These are phyloP conservation scores for Blastomyces percursus DNA, from an alignment of 2,329 filamentous ascomycete genomes.

Conservation along the genomic window DNA sequence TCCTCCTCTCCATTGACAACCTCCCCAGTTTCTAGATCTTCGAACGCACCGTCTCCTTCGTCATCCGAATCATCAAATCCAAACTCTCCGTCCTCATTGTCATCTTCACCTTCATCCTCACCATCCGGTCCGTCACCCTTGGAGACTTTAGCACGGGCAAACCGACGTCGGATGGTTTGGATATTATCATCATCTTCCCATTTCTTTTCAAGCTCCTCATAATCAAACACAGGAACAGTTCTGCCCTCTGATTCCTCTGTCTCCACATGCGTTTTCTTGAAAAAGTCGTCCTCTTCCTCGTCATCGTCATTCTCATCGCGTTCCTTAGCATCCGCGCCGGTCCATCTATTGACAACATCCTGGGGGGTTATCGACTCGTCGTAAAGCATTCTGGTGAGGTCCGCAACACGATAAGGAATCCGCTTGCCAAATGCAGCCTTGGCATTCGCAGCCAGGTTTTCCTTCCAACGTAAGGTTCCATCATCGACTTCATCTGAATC, in stretches of 20 bases:
- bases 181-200: constrained; percentile 75
- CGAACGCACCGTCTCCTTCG: constrained; percentile 70
- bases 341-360: constrained; percentile 71
- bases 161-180: constrained; percentile 60
- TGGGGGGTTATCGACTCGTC: constrained; percentile 64
- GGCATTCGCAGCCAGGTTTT: constrained; percentile 68
- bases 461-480: constrained; percentile 72
- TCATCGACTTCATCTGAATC: constrained; percentile 55
- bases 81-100: constrained; percentile 37
- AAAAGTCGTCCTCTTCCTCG: constrained; percentile 56
- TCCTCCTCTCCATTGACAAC: constrained; percentile 31
- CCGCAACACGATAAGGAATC: constrained; percentile 63
- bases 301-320: constrained; percentile 43
- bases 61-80: constrained; percentile 38
- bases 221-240: constrained; percentile 66
- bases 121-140: constrained; percentile 44
- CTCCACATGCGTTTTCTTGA: constrained; percentile 45
- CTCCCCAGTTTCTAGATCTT: constrained; percentile 74
- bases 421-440: constrained; percentile 58
- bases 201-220: constrained; percentile 67
- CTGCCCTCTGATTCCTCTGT: constrained; percentile 57
- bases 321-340: constrained; percentile 45
- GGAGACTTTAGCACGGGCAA: constrained; percentile 58
- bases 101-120: constrained; percentile 45
- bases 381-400: constrained; percentile 82